Conservation (phyloP, 2,329 filamentous ascomycete genomes). For the Paraconiothyrium sp. region DNA sequence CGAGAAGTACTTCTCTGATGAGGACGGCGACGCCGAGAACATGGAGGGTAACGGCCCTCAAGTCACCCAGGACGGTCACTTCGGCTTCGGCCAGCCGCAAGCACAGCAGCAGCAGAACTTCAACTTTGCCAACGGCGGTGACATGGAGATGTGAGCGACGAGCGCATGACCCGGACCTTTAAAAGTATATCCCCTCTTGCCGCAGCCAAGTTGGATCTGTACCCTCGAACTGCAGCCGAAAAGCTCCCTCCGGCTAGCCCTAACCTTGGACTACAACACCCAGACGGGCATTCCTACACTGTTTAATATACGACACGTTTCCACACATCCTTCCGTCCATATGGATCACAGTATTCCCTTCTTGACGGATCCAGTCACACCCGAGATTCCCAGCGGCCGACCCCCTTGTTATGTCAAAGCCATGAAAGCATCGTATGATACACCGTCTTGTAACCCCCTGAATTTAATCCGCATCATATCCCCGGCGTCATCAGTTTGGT, state of each 20-base stretch:
- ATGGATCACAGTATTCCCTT: conserved; percentile 23
- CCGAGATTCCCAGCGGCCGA: conserved; percentile 29
- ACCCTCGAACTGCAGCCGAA: conserved; percentile 14
- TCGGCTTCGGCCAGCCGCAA: conserved; percentile 76
- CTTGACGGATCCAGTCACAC: conserved; percentile 16
- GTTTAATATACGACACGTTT: conserved; percentile 39
- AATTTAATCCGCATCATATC: conserved; percentile 52
- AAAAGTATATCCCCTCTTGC: conserved; percentile 12
- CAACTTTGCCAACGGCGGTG: conserved; percentile 86
- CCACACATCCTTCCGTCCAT: conserved; percentile 27
- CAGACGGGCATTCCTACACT: conserved; percentile 31
- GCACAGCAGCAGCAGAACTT: conserved; percentile 77
- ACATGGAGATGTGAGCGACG: conserved; percentile 75
- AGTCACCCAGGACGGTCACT: conserved; percentile 76
- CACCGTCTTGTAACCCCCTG: conserved; percentile 54
- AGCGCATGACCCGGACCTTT: conserved; percentile 14
- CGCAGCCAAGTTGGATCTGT: conserved; percentile 9
- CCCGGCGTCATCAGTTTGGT: conserved; percentile 48
- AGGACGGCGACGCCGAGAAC: conserved; percentile 81
- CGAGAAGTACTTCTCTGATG: conserved; percentile 99
- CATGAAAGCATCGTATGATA: conserved; percentile 52
- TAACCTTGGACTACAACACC: conserved; percentile 20
- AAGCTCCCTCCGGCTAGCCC: conserved; percentile 23
- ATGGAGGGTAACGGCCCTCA: conserved; percentile 82
- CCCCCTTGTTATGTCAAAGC: conserved; percentile 45